Evolutionary conservation across 768 basidiomycete species (phyloP), one percentile per base, ranked within the genome.

Genomic region (Lactarius psammicola): DNA sequence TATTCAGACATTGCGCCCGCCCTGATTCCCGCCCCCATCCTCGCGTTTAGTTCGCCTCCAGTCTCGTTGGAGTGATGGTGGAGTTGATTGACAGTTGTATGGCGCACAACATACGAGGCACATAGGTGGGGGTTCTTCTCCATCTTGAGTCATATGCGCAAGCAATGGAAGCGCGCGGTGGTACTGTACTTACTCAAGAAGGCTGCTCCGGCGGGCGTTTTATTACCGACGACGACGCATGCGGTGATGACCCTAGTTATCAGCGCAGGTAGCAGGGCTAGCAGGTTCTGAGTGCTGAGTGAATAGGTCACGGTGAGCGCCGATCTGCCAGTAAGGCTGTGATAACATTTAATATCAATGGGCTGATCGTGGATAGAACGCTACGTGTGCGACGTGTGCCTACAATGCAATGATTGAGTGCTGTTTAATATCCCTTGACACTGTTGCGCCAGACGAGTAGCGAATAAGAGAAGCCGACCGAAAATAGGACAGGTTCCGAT

Each of bases 61-160:
- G 31, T 49, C 30, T 26, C 33, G 36, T 23, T 57, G n/a, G 56
- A 38, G 33, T 57, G n/a, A 36, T 23, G 33, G 13, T 38, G 36
- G 40, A 40, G 33, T 30, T 26, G 23, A 11, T n/a, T 40, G 60
- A 57, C 65, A 62, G 60, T 6, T 57, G n/a, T 20, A 42, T 11
- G 60, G 23, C 13, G 36, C 23, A 57, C n/a, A 57, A 36, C 15
- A 23, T 55, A 4, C 28, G 51, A 31, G 30, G 17, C 13, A 28
- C 15, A 23, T 6, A 23, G 38, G 3, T 23, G 5, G 17, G 10
- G 38, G n/a, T 57, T 15, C 42, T 28, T 9, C 33, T 15, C 51
- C 51, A 30, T 33, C 30, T n/a, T 18, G 28, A 17, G 30, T 55
- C 11, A 31, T 55, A 18, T 55, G 30, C 2, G 17, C 31, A 18